Conservation (phyloP, 2,329 filamentous ascomycete genomes). For the Colletotrichum acutatum region DNA sequence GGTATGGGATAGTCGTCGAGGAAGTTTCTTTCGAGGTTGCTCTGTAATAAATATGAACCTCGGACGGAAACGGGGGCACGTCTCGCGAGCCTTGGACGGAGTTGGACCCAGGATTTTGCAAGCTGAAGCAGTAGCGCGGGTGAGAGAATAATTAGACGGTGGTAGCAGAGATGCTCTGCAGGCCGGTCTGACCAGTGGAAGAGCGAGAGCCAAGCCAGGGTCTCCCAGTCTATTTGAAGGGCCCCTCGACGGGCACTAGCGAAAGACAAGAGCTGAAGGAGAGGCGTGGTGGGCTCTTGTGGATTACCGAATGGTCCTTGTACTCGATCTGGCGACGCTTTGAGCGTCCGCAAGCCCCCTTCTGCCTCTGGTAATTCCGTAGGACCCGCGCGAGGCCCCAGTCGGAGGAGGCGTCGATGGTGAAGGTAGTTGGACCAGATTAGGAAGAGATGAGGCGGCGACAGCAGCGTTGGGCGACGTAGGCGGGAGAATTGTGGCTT, state of each 20-base stretch:
- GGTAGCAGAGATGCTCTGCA: constrained; percentile 7
- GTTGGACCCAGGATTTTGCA: constrained; percentile 10
- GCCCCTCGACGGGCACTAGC: constrained; percentile 3
- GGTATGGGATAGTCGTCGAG: background rate
- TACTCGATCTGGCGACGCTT: constrained; percentile 25
- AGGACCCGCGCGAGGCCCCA: constrained; percentile 20
- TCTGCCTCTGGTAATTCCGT: constrained; percentile 28
- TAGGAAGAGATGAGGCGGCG: constrained; percentile 1
- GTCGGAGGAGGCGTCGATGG: constrained; percentile 27
- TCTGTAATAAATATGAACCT: constrained; percentile 33
- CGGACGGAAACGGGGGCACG: constrained; percentile 29
- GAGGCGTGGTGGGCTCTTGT: constrained; percentile 13
- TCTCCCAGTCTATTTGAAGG: constrained; percentile 30
- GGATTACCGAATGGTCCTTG: constrained; percentile 23
- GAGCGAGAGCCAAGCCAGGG: constrained; percentile 13
- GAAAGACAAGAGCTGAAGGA: constrained; percentile 23
- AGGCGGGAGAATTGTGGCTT: constrained; percentile 22
- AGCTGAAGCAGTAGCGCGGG: constrained; percentile 29
- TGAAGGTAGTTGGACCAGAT: constrained; percentile 13
- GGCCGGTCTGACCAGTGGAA: background rate
- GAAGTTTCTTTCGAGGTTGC: constrained; percentile 24
- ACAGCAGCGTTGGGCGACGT: background rate
- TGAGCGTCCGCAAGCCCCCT: constrained; percentile 19
- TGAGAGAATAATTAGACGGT: constrained; percentile 29
- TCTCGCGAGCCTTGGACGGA: constrained; percentile 25